Base-by-base conservation (phyloP, 345 rosid species). In the Balakata baccata region DNA sequence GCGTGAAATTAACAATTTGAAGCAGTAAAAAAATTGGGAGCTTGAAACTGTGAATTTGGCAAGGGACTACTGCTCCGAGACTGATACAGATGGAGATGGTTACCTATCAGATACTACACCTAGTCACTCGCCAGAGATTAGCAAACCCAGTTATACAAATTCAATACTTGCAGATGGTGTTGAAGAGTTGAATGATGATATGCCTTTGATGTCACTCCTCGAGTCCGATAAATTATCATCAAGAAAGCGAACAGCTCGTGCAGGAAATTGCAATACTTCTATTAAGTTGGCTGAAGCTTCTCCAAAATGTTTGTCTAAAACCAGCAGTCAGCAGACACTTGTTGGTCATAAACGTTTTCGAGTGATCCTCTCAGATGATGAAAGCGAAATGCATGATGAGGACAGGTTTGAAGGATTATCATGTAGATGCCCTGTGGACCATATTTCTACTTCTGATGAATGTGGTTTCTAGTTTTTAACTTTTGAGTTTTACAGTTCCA, bases 291-390 rank as follows among this genome's bases (percentile, higher is more conserved):
- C 70, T 37, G 81, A 73, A 78, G 74, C 64, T 70, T 75, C 82
- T 38, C 78, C 81, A 45, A 71, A 75, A 79, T 73, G 70, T 82
- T 77, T 77, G 12, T 67, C 91, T 58, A 85, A 83, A 73, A 72
- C 81, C 51, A 80, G 78, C 74, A 77, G 82, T 75, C 87, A 76
- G 72, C 84, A 87, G 78, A 86, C 83, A 81, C 66, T 70, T 77
- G 75, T 69, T 83, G 84, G 87, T 63, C 94, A 89, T 58, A 95
- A 95, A 69, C 91, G 94, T 71, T 59, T 82, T 52, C 89, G 93
- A 37, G 62, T 93, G 41, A 79, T 95, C 78, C 82, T 92, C 78
- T 92, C 96, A 70, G 99, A 91, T 64, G 98, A 90, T 84, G 99
- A 95, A 87, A 87, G 73, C 73, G 96, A 90, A 67, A 70, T 81